Evolutionary conservation across 2,329 filamentous ascomycete species (phyloP).

Genomic region (Hirsutella thompsonii): DNA sequence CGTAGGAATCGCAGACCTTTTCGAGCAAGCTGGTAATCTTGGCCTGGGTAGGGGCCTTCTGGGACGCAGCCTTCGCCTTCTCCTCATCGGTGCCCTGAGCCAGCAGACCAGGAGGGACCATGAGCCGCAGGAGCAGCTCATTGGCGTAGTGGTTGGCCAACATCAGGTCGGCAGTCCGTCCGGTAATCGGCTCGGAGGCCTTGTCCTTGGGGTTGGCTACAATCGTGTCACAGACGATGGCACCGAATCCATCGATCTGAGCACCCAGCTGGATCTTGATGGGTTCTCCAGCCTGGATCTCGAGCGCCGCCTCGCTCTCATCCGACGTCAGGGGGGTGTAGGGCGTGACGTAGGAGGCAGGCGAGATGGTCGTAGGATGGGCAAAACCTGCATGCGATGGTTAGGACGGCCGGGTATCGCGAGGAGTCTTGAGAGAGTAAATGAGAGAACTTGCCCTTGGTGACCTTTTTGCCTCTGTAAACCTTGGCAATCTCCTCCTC

Average conservation of each 20-base stretch:
- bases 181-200: conserved; percentile 52
- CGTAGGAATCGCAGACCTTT: conserved; percentile 84
- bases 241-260: conserved; percentile 93
- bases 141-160: conserved; percentile 92
- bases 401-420: not conserved
- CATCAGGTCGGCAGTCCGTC: conserved; percentile 73
- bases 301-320: conserved; percentile 65
- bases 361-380: conserved; percentile 91
- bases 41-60: conserved; percentile 72
- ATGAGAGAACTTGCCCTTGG: conserved; percentile 50
- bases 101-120: conserved; percentile 82
- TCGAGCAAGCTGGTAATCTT: conserved; percentile 82
- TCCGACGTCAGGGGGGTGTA: conserved; percentile 90
- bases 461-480: conserved; percentile 95
- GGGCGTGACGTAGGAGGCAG: conserved; percentile 85
- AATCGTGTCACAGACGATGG: conserved; percentile 90
- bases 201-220: conserved; percentile 53
- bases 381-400: conserved; percentile 51
- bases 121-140: conserved; percentile 80
- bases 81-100: conserved; percentile 80
- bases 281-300: conserved; percentile 73
- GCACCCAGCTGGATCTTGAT: conserved; percentile 99
- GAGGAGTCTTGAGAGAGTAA: not conserved
- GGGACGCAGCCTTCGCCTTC: conserved; percentile 77
- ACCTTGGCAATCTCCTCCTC: conserved; percentile 92